Conservation (phyloP, 139 green algal genomes). For the Astrephomene gubernaculifera region DNA sequence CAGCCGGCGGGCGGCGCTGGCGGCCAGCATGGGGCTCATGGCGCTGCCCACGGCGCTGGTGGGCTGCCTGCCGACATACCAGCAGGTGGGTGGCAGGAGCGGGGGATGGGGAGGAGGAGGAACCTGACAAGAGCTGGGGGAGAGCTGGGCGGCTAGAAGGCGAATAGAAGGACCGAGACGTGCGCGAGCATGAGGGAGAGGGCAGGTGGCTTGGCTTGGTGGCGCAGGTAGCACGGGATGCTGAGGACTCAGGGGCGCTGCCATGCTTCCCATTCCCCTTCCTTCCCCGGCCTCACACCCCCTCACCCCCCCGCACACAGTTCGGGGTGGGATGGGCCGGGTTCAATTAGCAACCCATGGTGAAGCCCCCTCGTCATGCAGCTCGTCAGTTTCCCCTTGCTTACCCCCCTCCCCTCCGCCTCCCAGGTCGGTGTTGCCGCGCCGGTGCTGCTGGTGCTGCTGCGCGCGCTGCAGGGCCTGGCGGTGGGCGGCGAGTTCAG, state of each 20-base stretch:
- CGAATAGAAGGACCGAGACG: no score
- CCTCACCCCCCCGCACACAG: background rate
- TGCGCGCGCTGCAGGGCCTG: conserved; percentile 47
- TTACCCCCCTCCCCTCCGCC: background rate
- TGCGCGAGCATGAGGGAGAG: no score
- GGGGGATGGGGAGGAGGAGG: no score
- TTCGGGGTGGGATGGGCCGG: no score
- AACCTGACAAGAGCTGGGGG: no score
- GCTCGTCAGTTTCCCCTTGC: background rate
- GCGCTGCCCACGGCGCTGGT: conserved; percentile 53
- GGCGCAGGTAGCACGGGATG: no score
- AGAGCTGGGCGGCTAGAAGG: background rate
- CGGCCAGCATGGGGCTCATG: conserved; percentile 53
- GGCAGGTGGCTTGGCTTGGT: no score
- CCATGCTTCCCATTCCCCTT: background rate
- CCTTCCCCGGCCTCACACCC: background rate
- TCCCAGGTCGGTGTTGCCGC: conserved; percentile 49
- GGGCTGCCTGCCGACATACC: conserved; percentile 61
- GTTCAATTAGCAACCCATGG: background rate
- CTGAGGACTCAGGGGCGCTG: background rate
- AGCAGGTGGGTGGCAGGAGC: conserved; percentile 16
- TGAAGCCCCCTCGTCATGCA: background rate
- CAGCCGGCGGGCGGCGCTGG: conserved; percentile 50
- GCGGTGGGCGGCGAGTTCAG: conserved; percentile 65
- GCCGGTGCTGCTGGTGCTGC: conserved; percentile 52